Evolutionary conservation across 2,329 filamentous ascomycete genomes (phyloP), one percentile per base, ranked within the genome.

Genomic region (Thermoascus crustaceus): DNA sequence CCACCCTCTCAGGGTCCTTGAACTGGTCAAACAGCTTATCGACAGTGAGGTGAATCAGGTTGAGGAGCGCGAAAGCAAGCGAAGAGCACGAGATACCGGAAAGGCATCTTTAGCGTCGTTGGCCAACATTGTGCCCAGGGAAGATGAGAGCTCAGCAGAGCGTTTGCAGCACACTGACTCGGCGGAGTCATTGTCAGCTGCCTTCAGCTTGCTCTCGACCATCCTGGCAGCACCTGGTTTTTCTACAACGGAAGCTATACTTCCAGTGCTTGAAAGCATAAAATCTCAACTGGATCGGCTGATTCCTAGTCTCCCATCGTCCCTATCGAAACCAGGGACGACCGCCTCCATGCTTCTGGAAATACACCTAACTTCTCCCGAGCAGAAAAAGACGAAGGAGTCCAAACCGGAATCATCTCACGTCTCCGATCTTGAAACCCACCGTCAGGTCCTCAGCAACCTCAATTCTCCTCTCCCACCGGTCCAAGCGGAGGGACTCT

Each of bases 401-500:
- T 36, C 43, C 4, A 44, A 52, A 27, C 37, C 45, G 13, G 35
- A 44, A 11, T 44, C 47, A 7, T 32, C 48, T n/a, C 51, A 57
- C 24, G 41, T 52, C 6, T 49, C 53, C 3, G 63, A 66, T 32
- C 54, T 64, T 29, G 56, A 64, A 30, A 58, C 44, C 3, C 61
- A 67, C 38, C 59, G 60, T 19, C 60, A 61, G 38, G 63, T 61
- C 9, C 40, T 67, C n/a, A 46, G 46, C 14, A 58, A 61, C 36
- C 52, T 67, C 25, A 58, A 54, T 22, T 65, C 63, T 2, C 45
- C 58, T 9, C 46, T 66, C 8, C 58, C 60, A 4, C 63, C 63
- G 1, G 56, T 66, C 1, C 62, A 66, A 41, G 63, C 60, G 18
- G 62, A 67, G 40, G 63, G 63, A 10, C 61, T 67, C 26, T 60